These are phyloP conservation scores for Rhodosporidiobolus sp. DNA, from an alignment of 768 basidiomycete genomes.

Conservation along the genomic window DNA sequence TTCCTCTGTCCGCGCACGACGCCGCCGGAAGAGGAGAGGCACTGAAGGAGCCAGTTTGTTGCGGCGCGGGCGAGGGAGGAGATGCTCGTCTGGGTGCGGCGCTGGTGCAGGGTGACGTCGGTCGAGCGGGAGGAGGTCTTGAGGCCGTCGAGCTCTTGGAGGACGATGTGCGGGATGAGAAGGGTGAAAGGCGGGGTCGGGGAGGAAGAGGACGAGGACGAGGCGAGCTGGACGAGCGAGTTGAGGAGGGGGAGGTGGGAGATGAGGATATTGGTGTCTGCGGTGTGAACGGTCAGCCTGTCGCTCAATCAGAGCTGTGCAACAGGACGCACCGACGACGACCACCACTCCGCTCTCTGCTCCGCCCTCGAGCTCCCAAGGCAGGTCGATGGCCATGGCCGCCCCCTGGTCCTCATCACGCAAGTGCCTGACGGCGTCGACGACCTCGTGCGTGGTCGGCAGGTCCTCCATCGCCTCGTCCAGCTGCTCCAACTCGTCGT, in stretches of 20 bases:
- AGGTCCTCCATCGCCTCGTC: constrained; percentile 10
- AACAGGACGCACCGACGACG: constrained; percentile 13
- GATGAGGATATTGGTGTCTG: constrained; percentile 38
- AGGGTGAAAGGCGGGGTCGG: constrained; percentile 21
- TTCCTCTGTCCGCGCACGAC: constrained; percentile 25
- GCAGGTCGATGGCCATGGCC: constrained; percentile 18
- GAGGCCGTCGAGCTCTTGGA: constrained; percentile 36
- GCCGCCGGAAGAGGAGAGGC: not conserved
- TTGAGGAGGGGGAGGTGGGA: constrained; percentile 28
- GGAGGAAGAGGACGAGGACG: not conserved
- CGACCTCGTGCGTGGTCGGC: constrained; percentile 9
- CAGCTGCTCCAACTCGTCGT: not conserved
- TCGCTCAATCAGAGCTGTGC: not conserved
- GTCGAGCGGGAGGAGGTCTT: constrained; percentile 11
- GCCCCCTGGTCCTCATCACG: not conserved
- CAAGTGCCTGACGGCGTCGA: constrained; percentile 12
- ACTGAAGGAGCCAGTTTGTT: constrained; percentile 26
- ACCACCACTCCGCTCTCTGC: not conserved
- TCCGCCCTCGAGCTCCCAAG: constrained; percentile 19
- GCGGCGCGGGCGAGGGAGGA: constrained; percentile 22
- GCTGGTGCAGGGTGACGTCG: not conserved
- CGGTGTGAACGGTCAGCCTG: not conserved
- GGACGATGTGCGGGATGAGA: constrained; percentile 36
- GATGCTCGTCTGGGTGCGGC: constrained; percentile 12
- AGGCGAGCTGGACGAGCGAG: constrained; percentile 4